phyloP scores from a whole-genome alignment of 305 asterid species.

The Solanum hybrid region DNA sequence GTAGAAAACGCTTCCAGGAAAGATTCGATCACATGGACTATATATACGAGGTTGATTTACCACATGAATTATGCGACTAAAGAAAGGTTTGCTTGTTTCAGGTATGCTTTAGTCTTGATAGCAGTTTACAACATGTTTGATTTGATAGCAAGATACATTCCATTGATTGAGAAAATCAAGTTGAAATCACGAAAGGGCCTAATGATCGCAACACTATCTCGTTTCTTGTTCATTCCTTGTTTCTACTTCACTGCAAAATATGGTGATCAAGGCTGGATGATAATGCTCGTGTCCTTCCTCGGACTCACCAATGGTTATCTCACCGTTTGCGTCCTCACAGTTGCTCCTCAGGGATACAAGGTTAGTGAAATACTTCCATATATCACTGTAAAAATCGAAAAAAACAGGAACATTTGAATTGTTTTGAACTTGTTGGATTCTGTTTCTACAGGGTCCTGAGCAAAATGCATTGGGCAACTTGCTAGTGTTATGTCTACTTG shows the following conservation, averaged over 20 bases:
- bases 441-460: conserved; percentile 38
- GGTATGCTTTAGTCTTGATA: conserved; percentile 31
- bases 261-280: conserved; percentile 41
- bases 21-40: neutral
- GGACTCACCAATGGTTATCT: conserved; percentile 37
- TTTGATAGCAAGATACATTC: conserved; percentile 26
- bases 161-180: conserved; percentile 17
- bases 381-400: neutral
- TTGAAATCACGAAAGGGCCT: conserved; percentile 32
- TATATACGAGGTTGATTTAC: neutral
- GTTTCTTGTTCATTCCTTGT: conserved; percentile 28
- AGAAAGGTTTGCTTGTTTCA: neutral
- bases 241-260: conserved; percentile 38
- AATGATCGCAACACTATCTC: conserved; percentile 16
- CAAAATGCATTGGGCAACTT: conserved; percentile 84
- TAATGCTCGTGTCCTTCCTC: conserved; percentile 29
- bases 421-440: neutral
- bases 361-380: conserved; percentile 5
- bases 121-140: conserved; percentile 29
- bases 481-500: conserved; percentile 55
- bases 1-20: neutral
- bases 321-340: conserved; percentile 33
- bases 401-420: neutral
- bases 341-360: conserved; percentile 38
- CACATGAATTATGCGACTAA: neutral